A percentile compares a stretch with the other conserved stretches of the same genome.
phyloP scores from a whole-genome alignment of 2,329 filamentous ascomycete genomes.

The Ilyonectria sp. region DNA sequence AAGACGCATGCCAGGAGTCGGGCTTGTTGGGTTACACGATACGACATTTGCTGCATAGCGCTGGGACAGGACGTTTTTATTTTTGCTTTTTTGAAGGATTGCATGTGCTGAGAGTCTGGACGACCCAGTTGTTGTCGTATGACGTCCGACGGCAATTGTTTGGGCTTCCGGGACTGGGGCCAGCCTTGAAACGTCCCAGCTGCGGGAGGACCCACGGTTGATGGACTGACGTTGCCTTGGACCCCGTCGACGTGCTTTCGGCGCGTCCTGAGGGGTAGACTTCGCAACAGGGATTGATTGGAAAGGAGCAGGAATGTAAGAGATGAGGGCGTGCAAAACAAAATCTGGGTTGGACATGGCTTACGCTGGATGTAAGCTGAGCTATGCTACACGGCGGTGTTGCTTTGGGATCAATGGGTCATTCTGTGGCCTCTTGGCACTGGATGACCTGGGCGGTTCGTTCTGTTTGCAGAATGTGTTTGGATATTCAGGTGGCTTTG shows the following conservation, averaged over 20 bases:
- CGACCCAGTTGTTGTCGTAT: slow-evolving; percentile 27
- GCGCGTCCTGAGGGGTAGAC: neutral
- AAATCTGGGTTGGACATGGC: slow-evolving; percentile 29
- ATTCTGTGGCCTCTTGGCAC: slow-evolving; percentile 10
- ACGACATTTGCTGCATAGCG: slow-evolving; percentile 36
- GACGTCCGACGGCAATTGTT: slow-evolving; percentile 45
- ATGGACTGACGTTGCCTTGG: neutral
- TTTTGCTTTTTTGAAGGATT: slow-evolving; percentile 26
- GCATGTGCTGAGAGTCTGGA: slow-evolving; percentile 1
- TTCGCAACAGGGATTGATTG: neutral
- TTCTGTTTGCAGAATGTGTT: slow-evolving; percentile 18
- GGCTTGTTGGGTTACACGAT: slow-evolving; percentile 34
- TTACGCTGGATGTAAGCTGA: slow-evolving; percentile 32
- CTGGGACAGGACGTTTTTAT: slow-evolving; percentile 28
- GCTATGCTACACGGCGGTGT: slow-evolving; percentile 16
- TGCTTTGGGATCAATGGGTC: slow-evolving; percentile 15
- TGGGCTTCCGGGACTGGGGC: slow-evolving; percentile 40
- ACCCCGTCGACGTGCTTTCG: neutral
- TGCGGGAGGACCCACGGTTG: neutral
- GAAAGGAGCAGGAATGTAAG: slow-evolving; percentile 17
- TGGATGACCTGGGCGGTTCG: slow-evolving; percentile 6
- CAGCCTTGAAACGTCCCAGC: slow-evolving; percentile 18
- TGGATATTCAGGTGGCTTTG: slow-evolving; percentile 26
- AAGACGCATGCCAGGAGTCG: slow-evolving; percentile 38
- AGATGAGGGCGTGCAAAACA: slow-evolving; percentile 18